Percentiles rank a stretch among this genome's conserved stretches.
phyloP scores from a whole-genome alignment of 1,139 yeast species.

The Pichia sp. region DNA sequence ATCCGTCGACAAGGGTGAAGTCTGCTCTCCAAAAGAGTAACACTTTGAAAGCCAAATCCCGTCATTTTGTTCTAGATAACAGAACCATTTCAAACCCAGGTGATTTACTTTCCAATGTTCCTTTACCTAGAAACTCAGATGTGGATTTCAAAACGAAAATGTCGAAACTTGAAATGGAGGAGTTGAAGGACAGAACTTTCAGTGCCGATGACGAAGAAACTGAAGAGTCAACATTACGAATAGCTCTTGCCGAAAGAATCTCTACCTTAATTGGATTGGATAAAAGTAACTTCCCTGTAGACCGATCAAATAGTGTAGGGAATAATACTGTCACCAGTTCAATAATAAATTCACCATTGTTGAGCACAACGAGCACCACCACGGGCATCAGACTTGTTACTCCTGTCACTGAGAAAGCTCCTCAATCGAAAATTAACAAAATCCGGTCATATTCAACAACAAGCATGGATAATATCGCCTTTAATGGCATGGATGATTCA shows the following conservation, averaged over 20 bases:
- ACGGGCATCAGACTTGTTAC: constrained; percentile 18
- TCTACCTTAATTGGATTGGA: constrained; percentile 70
- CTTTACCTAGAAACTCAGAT: constrained; percentile 50
- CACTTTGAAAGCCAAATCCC: constrained; percentile 34
- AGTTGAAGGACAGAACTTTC: constrained; percentile 41
- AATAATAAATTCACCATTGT: constrained; percentile 8
- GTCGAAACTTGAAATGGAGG: constrained; percentile 25
- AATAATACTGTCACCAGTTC: constrained; percentile 12
- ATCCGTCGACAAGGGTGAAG: constrained; percentile 1
- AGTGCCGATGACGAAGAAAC: constrained; percentile 60
- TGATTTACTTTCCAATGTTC: constrained; percentile 77
- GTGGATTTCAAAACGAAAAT: constrained; percentile 12
- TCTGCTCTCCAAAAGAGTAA: not conserved
- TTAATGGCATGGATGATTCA: constrained; percentile 8
- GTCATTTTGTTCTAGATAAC: constrained; percentile 64
- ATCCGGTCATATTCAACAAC: constrained; percentile 28
- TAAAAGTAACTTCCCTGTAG: constrained; percentile 16
- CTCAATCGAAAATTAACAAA: constrained; percentile 8
- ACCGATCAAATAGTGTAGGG: not conserved
- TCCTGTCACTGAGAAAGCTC: not conserved
- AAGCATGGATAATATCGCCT: constrained; percentile 11
- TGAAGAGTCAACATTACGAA: constrained; percentile 65
- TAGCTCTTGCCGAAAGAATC: constrained; percentile 71
- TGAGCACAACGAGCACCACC: constrained; percentile 1
- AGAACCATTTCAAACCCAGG: constrained; percentile 70